Evolutionary conservation across 2,329 filamentous ascomycete species (phyloP).

Genomic region (Alternaria ventricosa): DNA sequence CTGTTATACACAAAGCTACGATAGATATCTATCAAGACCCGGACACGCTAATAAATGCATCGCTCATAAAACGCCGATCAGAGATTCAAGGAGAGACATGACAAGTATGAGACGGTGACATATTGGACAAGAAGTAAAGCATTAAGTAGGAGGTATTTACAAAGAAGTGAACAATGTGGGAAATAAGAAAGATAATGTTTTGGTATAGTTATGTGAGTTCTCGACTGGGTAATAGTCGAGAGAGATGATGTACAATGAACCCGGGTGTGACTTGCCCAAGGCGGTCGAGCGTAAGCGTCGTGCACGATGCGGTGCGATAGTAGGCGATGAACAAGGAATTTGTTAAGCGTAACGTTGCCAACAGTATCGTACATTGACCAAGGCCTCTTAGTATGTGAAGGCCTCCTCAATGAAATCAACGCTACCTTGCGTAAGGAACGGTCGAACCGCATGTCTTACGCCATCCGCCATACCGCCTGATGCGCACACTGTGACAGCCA

Average conservation of each 20-base stretch:
- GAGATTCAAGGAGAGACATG: slow-evolving; percentile 32
- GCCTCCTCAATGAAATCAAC: slow-evolving; percentile 71
- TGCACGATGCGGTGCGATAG: slow-evolving; percentile 1
- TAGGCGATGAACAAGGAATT: neutral
- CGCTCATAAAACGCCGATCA: slow-evolving; percentile 3
- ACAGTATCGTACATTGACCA: neutral
- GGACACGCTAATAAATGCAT: slow-evolving; percentile 10
- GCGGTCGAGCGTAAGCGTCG: slow-evolving; percentile 5
- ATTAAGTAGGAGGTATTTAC: slow-evolving; percentile 36
- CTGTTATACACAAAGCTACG: neutral
- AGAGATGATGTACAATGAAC: neutral
- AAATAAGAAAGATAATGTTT: slow-evolving; percentile 5
- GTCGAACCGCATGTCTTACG: slow-evolving; percentile 62
- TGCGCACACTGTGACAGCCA: slow-evolving; percentile 68
- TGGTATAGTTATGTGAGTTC: slow-evolving; percentile 5
- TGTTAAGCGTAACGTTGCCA: neutral
- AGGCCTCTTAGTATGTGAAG: slow-evolving; percentile 63
- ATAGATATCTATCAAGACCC: neutral
- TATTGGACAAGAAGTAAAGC: slow-evolving; percentile 14
- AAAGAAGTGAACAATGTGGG: slow-evolving; percentile 23
- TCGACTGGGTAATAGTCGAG: neutral
- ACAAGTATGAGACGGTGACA: slow-evolving; percentile 9
- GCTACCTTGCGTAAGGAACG: slow-evolving; percentile 58
- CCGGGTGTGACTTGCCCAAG: slow-evolving; percentile 1
- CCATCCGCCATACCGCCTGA: slow-evolving; percentile 69